A percentile compares a stretch with the other conserved stretches of the same genome.
Evolutionary conservation across 352 stramenopile genomes (phyloP).

Genomic region (Phytophthora pini): DNA sequence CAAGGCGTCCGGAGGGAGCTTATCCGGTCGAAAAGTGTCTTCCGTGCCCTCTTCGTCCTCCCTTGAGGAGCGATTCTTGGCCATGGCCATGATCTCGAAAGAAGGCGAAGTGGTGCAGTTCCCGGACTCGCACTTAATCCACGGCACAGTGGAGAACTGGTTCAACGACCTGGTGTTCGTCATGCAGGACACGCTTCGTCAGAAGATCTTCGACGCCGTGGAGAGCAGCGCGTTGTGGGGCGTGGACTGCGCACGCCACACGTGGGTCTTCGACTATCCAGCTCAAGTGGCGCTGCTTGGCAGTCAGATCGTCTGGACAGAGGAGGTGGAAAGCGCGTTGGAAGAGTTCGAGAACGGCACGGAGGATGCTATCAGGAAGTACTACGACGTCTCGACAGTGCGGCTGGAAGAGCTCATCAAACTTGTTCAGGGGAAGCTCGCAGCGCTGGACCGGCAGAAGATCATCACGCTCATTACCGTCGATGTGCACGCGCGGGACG

Average conservation of each 20-base stretch:
- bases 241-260: conserved; percentile 76
- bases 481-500: conserved; percentile 96
- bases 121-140: conserved; percentile 73
- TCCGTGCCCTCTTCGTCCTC: conserved; percentile 18
- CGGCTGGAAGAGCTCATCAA: conserved; percentile 94
- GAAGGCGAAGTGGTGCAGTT: conserved; percentile 93
- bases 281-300: conserved; percentile 84
- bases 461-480: conserved; percentile 98
- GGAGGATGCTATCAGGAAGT: conserved; percentile 96
- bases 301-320: conserved; percentile 95
- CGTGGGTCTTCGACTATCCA: conserved; percentile 93
- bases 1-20: conserved; percentile 5
- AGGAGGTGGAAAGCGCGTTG: conserved; percentile 90
- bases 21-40: conserved; percentile 26
- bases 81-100: conserved; percentile 95
- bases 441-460: conserved; percentile 84
- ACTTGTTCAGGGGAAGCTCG: conserved; percentile 90
- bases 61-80: conserved; percentile 65
- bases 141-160: conserved; percentile 92
- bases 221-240: conserved; percentile 94
- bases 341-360: conserved; percentile 96
- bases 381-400: conserved; percentile 92
- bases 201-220: conserved; percentile 90
- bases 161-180: conserved; percentile 95
- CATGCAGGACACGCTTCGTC: conserved; percentile 92